Base-by-base conservation (phyloP, 768 basidiomycete species). In the Phaeolepiota aurea region DNA sequence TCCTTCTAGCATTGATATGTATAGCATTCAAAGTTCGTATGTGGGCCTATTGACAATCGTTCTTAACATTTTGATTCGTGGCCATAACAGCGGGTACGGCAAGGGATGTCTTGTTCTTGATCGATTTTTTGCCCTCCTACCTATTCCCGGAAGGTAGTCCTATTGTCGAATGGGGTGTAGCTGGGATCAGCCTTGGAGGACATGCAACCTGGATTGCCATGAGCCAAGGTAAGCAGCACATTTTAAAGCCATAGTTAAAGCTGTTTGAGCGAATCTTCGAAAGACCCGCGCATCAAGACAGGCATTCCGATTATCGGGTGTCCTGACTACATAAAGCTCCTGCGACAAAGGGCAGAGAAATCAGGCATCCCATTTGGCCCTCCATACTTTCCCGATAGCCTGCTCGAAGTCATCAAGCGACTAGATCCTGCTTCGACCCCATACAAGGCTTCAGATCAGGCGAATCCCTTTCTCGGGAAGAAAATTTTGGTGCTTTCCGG, bases 171-270 rank as follows among this genome's bases (percentile, higher is more conserved):
- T 96, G 83, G 81, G 77, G 77, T 9, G 66, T 84, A 2, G 71
- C 76, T 0, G 91, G 91, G 0, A 69, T 83, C 48, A 87, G 83
- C 45, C 74, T 96, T 0, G 91, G 90, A 1, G 90, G 89, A 0
- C 89, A 96, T 54, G 71, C 87, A 0, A 69, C 85, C 0, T 93
- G 90, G 89, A 69, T 84, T 20, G 64, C 70, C 1, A 69, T 88
- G 23, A 53, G 71, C 15, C 63, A 65, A 47, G 71, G 72, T 65
- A 54, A 12, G 54, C 37, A 4, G 7, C 14, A 16, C 16, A 14
- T 35, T n/a, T 35, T 16, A 5, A 16, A 35, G 33, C 7, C 12
- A 5, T 14, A 31, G 18, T 35, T 16, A 14, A 14, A 7, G 18
- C 0, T 13, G 31, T 11, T 18, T 18, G 7, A 13, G 20, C 25